Evolutionary conservation across 2,329 filamentous ascomycete genomes (phyloP), one percentile per base, ranked within the genome.

Genomic region (Canariomyces notabilis): DNA sequence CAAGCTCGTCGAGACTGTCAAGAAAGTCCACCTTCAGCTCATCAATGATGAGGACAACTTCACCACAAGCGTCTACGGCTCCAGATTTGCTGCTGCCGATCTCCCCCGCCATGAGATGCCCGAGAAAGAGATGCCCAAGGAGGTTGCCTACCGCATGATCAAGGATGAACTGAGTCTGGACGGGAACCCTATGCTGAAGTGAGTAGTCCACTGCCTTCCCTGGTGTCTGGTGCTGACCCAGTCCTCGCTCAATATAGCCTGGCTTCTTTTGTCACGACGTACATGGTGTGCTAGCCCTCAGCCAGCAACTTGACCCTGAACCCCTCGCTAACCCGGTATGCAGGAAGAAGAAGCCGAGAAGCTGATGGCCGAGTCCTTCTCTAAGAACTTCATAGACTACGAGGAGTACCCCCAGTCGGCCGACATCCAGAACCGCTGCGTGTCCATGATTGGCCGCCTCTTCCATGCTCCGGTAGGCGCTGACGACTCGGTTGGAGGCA

Each of bases 131-230:
- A 95, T 96, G 90, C 91, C 91, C 36, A 82, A 80, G 57, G 87
- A 95, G 57, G 79, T 95, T 42, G 91, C 91, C n/a, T 95, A 96
- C 67, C 84, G 89, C 39, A 86, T 96, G 87, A 96, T 96, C 75
- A 91, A 89, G 73, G 91, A 96, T 65, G 88, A 95, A 62, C 74
- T 96, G 54, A 93, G 87, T 54, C 74, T 96, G 42, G 91, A 97
- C 64, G 89, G 89, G 46, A 94, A 91, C 58, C 89, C 89, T 7
- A 91, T 89, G 75, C 77, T 95, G 53, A 88, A 85, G 83, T 87
- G 69, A 57, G 75, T 62, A 11, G 35, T 37, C 12, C 19, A 35
- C n/a, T 15, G 39, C 21, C 8, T 5, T 19, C 7, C 23, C 6
- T 16, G 26, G 9, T 12, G 16, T 29, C 12, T 11, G 2, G 32